These are phyloP conservation scores for Acarospora socialis DNA, from an alignment of 2,329 filamentous ascomycete genomes.

Conservation along the genomic window DNA sequence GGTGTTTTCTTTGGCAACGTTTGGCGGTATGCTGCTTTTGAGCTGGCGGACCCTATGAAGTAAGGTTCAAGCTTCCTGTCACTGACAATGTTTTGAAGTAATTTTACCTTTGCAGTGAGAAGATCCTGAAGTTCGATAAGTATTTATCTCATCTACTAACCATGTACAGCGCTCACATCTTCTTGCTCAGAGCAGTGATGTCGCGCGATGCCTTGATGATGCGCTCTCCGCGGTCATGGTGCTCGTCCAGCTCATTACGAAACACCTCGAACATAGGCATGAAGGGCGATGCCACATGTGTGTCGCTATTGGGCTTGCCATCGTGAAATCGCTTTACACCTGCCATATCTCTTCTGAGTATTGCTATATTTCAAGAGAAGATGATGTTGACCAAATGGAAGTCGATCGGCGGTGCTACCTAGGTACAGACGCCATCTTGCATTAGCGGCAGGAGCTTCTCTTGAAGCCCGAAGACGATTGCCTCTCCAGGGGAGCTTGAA, in stretches of 20 bases:
- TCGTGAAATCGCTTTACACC: slow-evolving; percentile 14
- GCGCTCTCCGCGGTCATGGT: slow-evolving; percentile 81
- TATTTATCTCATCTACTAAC: too few relatives aligned
- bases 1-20: slow-evolving; percentile 56
- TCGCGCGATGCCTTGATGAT: slow-evolving; percentile 85
- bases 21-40: slow-evolving; percentile 41
- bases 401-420: too few relatives aligned
- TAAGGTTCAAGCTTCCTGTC: slow-evolving; percentile 3
- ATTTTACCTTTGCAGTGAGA: slow-evolving; percentile 61
- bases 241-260: slow-evolving; percentile 77
- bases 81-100: neutral
- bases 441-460: too few relatives aligned
- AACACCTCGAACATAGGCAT: slow-evolving; percentile 71
- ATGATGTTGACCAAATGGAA: too few relatives aligned
- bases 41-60: slow-evolving; percentile 26
- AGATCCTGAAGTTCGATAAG: slow-evolving; percentile 46
- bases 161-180: slow-evolving; percentile 63
- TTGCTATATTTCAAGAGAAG: too few relatives aligned
- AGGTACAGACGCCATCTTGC: too few relatives aligned
- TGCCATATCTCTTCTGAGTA: too few relatives aligned
- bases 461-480: too few relatives aligned
- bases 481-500: too few relatives aligned
- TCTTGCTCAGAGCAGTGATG: slow-evolving; percentile 89
- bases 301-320: slow-evolving; percentile 8
- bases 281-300: slow-evolving; percentile 27